Evolutionary conservation across 257 asterid genomes (phyloP).

Genomic region (Solanum verrucosum): DNA sequence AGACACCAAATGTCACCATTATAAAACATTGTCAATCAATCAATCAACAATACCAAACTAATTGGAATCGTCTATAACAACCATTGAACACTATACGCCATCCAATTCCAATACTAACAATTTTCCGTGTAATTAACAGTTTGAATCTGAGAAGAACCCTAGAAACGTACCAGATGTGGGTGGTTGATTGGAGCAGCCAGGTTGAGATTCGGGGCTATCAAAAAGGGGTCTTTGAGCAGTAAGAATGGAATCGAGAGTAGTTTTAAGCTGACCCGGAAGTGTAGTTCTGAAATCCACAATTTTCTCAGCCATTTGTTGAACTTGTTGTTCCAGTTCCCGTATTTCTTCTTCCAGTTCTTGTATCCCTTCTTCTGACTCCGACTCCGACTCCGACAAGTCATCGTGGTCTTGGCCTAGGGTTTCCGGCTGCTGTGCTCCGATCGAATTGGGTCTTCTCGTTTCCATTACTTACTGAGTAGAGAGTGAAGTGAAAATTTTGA

Average conservation of each 20-base stretch:
- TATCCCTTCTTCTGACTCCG: neutral
- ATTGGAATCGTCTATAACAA: neutral
- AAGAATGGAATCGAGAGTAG: slow-evolving; percentile 40
- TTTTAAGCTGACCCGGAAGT: slow-evolving; percentile 42
- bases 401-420: neutral
- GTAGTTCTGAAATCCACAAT: slow-evolving; percentile 37
- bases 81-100: neutral
- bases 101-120: neutral
- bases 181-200: slow-evolving; percentile 10
- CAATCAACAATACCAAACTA: neutral
- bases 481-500: neutral
- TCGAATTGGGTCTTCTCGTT: neutral
- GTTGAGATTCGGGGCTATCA: slow-evolving; percentile 15
- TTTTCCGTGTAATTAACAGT: neutral
- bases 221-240: slow-evolving; percentile 39
- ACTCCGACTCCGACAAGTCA: neutral
- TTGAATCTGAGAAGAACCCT: neutral
- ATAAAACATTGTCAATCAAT: neutral
- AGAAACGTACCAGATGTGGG: slow-evolving; percentile 21
- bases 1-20: neutral
- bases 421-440: neutral
- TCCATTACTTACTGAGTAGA: neutral
- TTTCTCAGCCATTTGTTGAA: slow-evolving; percentile 46
- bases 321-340: slow-evolving; percentile 36
- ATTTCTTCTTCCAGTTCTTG: neutral